Conservation (phyloP, 2,329 filamentous ascomycete genomes). For the Neonectria hederae region DNA sequence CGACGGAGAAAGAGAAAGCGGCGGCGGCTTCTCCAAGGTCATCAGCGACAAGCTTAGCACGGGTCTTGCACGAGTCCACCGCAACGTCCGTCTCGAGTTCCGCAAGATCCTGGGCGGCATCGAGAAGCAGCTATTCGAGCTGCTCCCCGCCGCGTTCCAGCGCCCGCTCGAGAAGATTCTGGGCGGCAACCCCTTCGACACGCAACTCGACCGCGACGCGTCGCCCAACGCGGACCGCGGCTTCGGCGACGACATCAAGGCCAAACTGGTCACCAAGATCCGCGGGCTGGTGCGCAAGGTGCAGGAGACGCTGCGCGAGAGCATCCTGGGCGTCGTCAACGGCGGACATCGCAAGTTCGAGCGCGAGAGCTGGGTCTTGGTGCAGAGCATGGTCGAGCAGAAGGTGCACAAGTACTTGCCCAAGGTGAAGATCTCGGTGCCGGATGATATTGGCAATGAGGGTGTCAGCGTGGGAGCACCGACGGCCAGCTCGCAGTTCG, state of each 20-base stretch:
- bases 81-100: constrained; percentile 58
- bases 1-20: constrained; percentile 39
- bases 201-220: constrained; percentile 52
- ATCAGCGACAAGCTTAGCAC: constrained; percentile 59
- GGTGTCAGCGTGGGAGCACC: constrained; percentile 55
- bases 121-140: constrained; percentile 57
- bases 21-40: constrained; percentile 54
- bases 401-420: constrained; percentile 58
- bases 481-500: constrained; percentile 43
- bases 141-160: constrained; percentile 55
- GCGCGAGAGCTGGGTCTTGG: constrained; percentile 56
- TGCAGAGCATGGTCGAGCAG: constrained; percentile 56
- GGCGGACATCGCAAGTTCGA: constrained; percentile 59
- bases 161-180: constrained; percentile 57
- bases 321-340: constrained; percentile 55
- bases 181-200: constrained; percentile 57
- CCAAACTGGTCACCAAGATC: constrained; percentile 56
- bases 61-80: constrained; percentile 54
- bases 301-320: constrained; percentile 56
- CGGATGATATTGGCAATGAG: constrained; percentile 58
- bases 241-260: constrained; percentile 55
- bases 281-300: constrained; percentile 55
- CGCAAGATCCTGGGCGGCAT: constrained; percentile 55
- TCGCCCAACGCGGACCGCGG: constrained; percentile 47
- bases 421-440: constrained; percentile 56